Percentiles rank a stretch among this genome's conserved stretches.
phyloP scores from a whole-genome alignment of 208 protist genomes.

The Endotrypanum monterogeii region DNA sequence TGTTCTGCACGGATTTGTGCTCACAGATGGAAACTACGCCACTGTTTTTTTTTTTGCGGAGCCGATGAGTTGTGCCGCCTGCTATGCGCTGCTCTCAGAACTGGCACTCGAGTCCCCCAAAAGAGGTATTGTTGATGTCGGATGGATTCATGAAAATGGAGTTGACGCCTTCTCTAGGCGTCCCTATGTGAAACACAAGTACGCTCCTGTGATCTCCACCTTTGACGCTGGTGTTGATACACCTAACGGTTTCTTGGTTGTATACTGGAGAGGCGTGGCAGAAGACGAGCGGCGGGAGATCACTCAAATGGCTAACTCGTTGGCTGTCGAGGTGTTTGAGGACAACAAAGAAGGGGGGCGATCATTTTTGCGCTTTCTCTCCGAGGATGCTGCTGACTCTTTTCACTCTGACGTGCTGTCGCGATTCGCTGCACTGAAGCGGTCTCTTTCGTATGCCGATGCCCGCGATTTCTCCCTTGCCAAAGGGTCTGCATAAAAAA shows the following conservation, averaged over 20 bases:
- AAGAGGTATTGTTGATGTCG: slow-evolving; percentile 42
- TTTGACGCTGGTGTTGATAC: not conserved
- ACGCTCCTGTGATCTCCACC: not conserved
- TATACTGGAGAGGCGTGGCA: slow-evolving; percentile 41
- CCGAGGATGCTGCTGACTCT: slow-evolving; percentile 43
- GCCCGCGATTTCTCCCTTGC: slow-evolving; percentile 43
- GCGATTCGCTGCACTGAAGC: slow-evolving; percentile 33
- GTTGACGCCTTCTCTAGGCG: slow-evolving; percentile 38
- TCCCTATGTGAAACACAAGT: slow-evolving; percentile 44
- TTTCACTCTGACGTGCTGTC: slow-evolving; percentile 35
- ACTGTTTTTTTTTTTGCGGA: slow-evolving; percentile 45
- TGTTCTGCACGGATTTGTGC: slow-evolving; percentile 26
- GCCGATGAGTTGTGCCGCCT: slow-evolving; percentile 21
- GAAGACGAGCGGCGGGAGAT: slow-evolving; percentile 17
- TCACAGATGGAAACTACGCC: slow-evolving; percentile 34
- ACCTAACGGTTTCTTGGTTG: slow-evolving; percentile 38
- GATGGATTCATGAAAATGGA: slow-evolving; percentile 61
- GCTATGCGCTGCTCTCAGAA: slow-evolving; percentile 28
- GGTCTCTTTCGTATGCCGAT: slow-evolving; percentile 58
- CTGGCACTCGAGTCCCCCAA: slow-evolving; percentile 7
- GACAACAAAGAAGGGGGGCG: slow-evolving; percentile 74
- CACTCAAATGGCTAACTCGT: slow-evolving; percentile 13
- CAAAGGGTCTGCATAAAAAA: slow-evolving; percentile 17
- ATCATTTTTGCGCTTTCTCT: slow-evolving; percentile 52
- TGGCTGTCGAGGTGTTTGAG: slow-evolving; percentile 40